Base-by-base conservation (phyloP, 2,329 filamentous ascomycete genomes). In the Stemphylium lycopersici region DNA sequence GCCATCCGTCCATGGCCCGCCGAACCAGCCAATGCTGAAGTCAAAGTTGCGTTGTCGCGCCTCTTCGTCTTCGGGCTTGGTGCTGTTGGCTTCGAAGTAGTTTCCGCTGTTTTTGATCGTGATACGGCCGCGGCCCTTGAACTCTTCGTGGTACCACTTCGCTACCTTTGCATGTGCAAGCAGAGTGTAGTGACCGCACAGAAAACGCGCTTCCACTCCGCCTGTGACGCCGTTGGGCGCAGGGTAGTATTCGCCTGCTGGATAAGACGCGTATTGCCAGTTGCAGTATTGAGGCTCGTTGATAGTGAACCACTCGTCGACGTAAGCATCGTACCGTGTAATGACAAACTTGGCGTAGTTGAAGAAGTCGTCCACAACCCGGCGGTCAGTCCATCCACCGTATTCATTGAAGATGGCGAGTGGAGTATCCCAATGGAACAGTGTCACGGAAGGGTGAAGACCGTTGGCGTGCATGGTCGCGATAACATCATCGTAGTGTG, bases 241-340 rank as follows among this genome's bases (percentile, higher is more conserved):
- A 13, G 79, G 79, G 34, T 80, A 80, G 55, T 78, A 77, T 12
- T 74, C 63, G 5, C 80, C 78, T 12, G 76, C 74, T 2, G 77
- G 78, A 37, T 80, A 81, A 48, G 61, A 63, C 1, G 71, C 67
- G 60, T 79, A 81, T 61, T 81, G 79, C 78, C 78, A 80, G 52
- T 80, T 78, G 54, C 79, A 80, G 66, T 80, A 78, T 59, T 79
- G 76, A 2, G 77, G 74, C 61, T 76, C 73, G 52, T 77, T 77
- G 60, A 78, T 73, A 0, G 76, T 76, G 53, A 75, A 77, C 75
- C 74, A 78, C 15, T 73, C 69, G 22, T 73, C 73, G 4, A 78
- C 76, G 46, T 73, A 73, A 8, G 67, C 62, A 48, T 78, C 76
- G 44, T 78, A 78, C 3, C 76, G 67, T 6, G 64, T 63, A 24